A percentile compares a stretch with the other conserved stretches of the same genome.
phyloP scores from a whole-genome alignment of 164 flowering plant species.

The Sedum album region DNA sequence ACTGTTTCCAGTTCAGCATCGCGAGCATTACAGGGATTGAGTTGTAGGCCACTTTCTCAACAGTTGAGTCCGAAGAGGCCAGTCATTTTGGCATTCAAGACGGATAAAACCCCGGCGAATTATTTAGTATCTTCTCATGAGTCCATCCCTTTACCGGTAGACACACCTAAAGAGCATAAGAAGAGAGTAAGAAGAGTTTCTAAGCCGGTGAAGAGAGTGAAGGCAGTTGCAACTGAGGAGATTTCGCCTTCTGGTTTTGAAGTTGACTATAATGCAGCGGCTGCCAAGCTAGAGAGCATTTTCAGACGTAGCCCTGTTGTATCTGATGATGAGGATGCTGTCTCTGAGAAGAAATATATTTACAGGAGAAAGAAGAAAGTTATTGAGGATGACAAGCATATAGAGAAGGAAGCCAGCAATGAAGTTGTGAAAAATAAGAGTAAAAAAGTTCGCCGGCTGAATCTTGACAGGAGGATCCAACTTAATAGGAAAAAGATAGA shows the following conservation, averaged over 20 bases:
- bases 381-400: conserved; percentile 20
- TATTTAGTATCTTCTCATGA: too few species aligned
- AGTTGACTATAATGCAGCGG: conserved; percentile 84
- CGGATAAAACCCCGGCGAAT: conserved; percentile 38
- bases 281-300: conserved; percentile 70
- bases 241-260: conserved; percentile 39
- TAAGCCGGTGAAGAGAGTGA: conserved; percentile 37
- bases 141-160: too few species aligned
- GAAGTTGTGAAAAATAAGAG: conserved; percentile 40
- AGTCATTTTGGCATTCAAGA: conserved; percentile 54
- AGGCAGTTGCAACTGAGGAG: conserved; percentile 40
- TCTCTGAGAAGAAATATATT: conserved; percentile 16
- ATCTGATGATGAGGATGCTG: conserved; percentile 33
- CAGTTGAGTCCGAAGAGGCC: too few species aligned
- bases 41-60: too few species aligned
- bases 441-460: conserved; percentile 48
- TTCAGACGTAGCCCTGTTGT: conserved; percentile 59
- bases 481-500: conserved; percentile 37
- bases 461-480: conserved; percentile 63
- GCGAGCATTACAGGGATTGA: too few species aligned
- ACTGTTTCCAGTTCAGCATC: too few species aligned
- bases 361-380: conserved; percentile 30
- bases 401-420: conserved; percentile 15
- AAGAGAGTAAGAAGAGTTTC: conserved; percentile 31
- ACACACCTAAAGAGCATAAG: conserved; percentile 29